Base-by-base conservation (phyloP, 106 monocot species). In the Triglochin maritima region DNA sequence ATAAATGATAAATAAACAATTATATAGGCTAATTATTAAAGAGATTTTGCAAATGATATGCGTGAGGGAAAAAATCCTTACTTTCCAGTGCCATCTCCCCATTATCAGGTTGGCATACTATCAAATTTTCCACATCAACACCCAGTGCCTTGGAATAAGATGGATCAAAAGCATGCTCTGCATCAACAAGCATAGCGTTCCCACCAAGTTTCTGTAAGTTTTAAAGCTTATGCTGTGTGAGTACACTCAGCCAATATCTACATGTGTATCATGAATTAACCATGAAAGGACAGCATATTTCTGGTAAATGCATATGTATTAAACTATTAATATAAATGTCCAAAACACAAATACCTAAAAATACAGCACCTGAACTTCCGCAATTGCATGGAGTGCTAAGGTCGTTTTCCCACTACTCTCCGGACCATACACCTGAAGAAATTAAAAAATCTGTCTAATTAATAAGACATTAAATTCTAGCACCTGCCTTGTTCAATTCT, bases 181-280 rank as follows among this genome's bases (percentile, higher is more conserved):
- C 95, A 84, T 90, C 95, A 62, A 96, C 95, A 66, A 96, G 90
- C 95, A 96, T 90, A 46, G 95, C 95, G 88, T 96, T 90, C 46
- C 95, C 95, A 49, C 95, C 95, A 50, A 87, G 80, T 73, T 86
- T 96, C 95, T 96, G 78, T 79, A 81, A 45, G 57, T 68, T 68
- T 43, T 17, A 17, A 14, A 17, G 48, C 44, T 3, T 17, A 13
- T 29, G 29, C 29, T 29, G 29, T 29, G 29, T 29, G 29, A 29
- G 29, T 29, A 29, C 29, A 29, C 29, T 29, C 29, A 29, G 29
- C 29, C 29, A 29, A 29, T 29, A 29, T 29, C 29, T 29, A 29
- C 29, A 29, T 29, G 29, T 29, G 29, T 29, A 29, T 29, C 29
- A 29, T 29, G 29, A 29, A 29, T 29, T 29, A 29, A 29, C 29